These are phyloP conservation scores for Durotheca rogersii DNA, from an alignment of 495 filamentous ascomycete genomes.

Conservation along the genomic window DNA sequence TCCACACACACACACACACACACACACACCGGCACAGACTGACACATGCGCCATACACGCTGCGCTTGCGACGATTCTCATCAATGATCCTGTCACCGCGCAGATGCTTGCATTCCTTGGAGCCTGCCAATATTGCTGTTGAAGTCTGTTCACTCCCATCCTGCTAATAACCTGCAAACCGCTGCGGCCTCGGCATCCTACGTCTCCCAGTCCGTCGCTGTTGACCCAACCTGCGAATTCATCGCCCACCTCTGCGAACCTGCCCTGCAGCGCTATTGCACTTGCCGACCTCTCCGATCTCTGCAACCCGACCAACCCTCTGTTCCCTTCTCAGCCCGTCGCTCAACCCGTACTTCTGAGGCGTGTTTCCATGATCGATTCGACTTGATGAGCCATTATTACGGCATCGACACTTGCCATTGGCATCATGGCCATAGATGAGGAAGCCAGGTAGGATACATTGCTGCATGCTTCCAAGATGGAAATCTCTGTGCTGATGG, in stretches of 20 bases:
- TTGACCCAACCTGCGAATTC: conserved; percentile 8
- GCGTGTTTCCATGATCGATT: conserved; percentile 33
- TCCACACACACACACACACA: no score
- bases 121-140: not conserved
- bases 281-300: not conserved
- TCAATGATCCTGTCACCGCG: not conserved
- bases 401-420: conserved; percentile 29
- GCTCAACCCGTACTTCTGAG: conserved; percentile 6
- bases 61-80: not conserved
- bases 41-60: no score
- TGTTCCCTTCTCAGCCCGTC: conserved; percentile 20
- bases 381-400: conserved; percentile 35
- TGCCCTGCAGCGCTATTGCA: not conserved
- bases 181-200: no score
- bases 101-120: not conserved
- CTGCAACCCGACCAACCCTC: conserved; percentile 16
- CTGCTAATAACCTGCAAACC: not conserved
- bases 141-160: not conserved
- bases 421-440: conserved; percentile 53
- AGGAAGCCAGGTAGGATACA: conserved; percentile 49
- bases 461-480: conserved; percentile 8
- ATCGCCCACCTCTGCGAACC: not conserved
- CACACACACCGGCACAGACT: no score
- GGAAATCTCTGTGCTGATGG: conserved; percentile 19
- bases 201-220: conserved; percentile 1